These are phyloP conservation scores for Macrolepiota albuminosa DNA, from an alignment of 768 basidiomycete species.

Conservation along the genomic window DNA sequence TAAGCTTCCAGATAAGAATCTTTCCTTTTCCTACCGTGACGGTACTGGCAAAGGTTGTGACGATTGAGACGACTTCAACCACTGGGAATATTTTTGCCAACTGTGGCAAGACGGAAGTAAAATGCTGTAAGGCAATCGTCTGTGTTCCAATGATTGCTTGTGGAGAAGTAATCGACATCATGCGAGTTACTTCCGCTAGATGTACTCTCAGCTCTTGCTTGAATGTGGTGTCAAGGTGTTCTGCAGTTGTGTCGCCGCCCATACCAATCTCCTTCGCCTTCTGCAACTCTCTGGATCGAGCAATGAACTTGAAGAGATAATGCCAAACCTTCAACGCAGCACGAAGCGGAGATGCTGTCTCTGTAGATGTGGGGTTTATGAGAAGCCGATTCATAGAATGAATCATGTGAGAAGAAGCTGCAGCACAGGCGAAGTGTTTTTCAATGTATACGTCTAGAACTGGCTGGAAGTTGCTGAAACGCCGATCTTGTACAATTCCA, in stretches of 20 bases:
- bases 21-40: conserved; percentile 76
- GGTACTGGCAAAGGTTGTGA: conserved; percentile 84
- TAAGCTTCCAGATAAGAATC: conserved; percentile 88
- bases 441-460: conserved; percentile 94
- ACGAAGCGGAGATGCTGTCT: conserved; percentile 74
- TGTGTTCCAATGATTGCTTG: conserved; percentile 94
- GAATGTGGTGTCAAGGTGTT: conserved; percentile 82
- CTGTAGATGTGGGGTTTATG: conserved; percentile 61
- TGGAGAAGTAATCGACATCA: conserved; percentile 81
- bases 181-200: conserved; percentile 73
- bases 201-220: conserved; percentile 78
- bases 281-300: conserved; percentile 84
- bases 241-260: conserved; percentile 76
- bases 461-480: conserved; percentile 93
- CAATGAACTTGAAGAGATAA: conserved; percentile 93
- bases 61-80: conserved; percentile 82
- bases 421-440: conserved; percentile 76
- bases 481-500: conserved; percentile 87
- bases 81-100: conserved; percentile 75
- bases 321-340: conserved; percentile 96
- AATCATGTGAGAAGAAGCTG: conserved; percentile 81
- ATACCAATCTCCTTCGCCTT: conserved; percentile 76
- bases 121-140: conserved; percentile 89
- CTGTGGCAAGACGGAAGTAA: conserved; percentile 87
- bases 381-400: conserved; percentile 84